Conservation (phyloP, 345 rosid species). For the Corchorus olitorius region DNA sequence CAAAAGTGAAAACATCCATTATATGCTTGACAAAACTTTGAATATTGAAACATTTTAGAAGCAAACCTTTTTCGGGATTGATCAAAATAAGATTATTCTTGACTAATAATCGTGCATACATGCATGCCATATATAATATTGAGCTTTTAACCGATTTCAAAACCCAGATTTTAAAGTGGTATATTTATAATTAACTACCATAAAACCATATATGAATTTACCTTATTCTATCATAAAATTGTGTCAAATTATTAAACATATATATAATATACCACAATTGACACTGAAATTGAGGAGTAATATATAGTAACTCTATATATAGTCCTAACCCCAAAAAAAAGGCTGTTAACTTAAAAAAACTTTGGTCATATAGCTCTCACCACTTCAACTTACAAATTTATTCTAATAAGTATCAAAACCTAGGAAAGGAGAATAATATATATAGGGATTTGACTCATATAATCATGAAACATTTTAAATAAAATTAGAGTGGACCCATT, state of each 20-base stretch:
- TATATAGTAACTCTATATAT: neutral
- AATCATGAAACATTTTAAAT: neutral
- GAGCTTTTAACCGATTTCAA: no score
- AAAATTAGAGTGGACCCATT: slow-evolving; percentile 20
- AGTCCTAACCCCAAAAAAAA: neutral
- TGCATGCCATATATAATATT: no score
- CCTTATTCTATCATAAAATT: neutral
- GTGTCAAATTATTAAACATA: no score
- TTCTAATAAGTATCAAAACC: neutral
- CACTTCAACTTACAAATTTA: neutral
- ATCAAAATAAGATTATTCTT: no score
- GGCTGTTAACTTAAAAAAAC: neutral
- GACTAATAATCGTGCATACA: no score
- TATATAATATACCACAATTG: neutral
- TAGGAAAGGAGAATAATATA: slow-evolving; percentile 21
- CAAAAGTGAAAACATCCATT: no score
- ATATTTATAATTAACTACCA: no score
- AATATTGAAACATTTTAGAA: no score
- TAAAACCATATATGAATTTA: neutral
- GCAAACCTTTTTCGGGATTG: no score
- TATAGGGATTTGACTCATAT: slow-evolving; percentile 14
- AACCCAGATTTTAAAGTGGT: no score
- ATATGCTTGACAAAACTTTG: no score
- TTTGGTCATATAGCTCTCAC: neutral
- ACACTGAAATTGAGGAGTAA: neutral